Conservation (phyloP, 2,329 filamentous ascomycete genomes). For the Penicillium sp. region DNA sequence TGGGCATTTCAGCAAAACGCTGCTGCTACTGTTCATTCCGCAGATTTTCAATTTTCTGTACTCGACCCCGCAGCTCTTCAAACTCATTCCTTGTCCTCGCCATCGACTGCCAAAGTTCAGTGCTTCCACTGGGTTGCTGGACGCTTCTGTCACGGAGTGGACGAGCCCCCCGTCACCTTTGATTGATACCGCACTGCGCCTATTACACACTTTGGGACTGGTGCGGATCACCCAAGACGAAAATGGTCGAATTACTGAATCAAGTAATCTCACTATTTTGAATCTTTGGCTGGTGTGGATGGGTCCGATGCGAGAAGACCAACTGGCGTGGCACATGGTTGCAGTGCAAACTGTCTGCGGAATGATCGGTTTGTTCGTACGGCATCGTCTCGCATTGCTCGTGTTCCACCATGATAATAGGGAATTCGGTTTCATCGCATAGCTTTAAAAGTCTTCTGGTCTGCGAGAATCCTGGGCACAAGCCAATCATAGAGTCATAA, state of each 20-base stretch:
- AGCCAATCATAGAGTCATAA: neutral
- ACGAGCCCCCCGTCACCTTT: constrained; percentile 58
- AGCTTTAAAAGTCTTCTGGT: neutral
- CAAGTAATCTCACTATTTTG: constrained; percentile 81
- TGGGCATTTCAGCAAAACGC: constrained; percentile 95
- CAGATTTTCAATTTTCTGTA: constrained; percentile 97
- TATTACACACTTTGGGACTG: constrained; percentile 61
- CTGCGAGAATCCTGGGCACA: too few relatives aligned
- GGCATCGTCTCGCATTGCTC: constrained; percentile 75
- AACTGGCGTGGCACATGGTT: constrained; percentile 69
- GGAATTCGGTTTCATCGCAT: constrained; percentile 21
- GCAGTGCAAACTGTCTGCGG: constrained; percentile 68
- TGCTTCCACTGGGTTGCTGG: constrained; percentile 69
- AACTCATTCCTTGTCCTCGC: constrained; percentile 79
- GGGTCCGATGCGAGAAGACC: constrained; percentile 80
- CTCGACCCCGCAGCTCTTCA: constrained; percentile 83
- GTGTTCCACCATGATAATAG: constrained; percentile 84
- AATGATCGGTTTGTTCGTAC: constrained; percentile 70
- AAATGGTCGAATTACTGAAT: constrained; percentile 64
- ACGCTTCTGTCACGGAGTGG: constrained; percentile 77
- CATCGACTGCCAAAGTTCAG: constrained; percentile 88
- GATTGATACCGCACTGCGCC: constrained; percentile 55
- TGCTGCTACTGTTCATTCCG: constrained; percentile 79
- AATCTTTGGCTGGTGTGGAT: constrained; percentile 96
- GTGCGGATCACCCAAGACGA: constrained; percentile 60